Evolutionary conservation across 805 yeast genomes (phyloP).

Genomic region (Barnettozyma botsteinii): DNA sequence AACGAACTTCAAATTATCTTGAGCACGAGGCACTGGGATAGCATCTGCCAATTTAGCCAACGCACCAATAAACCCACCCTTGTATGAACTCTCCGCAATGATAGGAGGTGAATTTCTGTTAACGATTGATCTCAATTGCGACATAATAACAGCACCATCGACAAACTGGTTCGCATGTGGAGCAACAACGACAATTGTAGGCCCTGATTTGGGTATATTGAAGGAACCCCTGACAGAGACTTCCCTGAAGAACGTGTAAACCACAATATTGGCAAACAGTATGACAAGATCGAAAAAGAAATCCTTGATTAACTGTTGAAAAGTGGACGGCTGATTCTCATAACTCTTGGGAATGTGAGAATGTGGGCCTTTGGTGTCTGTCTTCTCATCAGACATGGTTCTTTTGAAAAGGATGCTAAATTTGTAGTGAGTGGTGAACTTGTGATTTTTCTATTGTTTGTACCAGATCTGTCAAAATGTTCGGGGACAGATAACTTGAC

Average conservation of each 20-base stretch:
- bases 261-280: conserved; percentile 19
- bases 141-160: conserved; percentile 71
- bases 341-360: conserved; percentile 14
- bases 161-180: conserved; percentile 90
- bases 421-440: too few relatives aligned
- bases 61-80: conserved; percentile 61
- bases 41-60: conserved; percentile 68
- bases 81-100: conserved; percentile 74
- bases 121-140: conserved; percentile 57
- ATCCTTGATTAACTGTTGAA: conserved; percentile 6
- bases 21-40: conserved; percentile 88
- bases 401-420: too few relatives aligned
- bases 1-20: conserved; percentile 69
- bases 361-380: conserved; percentile 1
- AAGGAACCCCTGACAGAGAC: conserved; percentile 68
- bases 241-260: conserved; percentile 57
- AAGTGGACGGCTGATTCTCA: neutral
- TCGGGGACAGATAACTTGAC: too few relatives aligned
- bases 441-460: too few relatives aligned
- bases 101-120: conserved; percentile 69
- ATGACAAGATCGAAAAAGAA: conserved; percentile 18
- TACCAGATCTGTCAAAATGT: too few relatives aligned
- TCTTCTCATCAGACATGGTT: neutral
- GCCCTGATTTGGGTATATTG: conserved; percentile 52
- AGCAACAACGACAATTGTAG: conserved; percentile 74